Evolutionary conservation across 2,329 filamentous ascomycete species (phyloP).

Genomic region (Diaporthe vaccinii): DNA sequence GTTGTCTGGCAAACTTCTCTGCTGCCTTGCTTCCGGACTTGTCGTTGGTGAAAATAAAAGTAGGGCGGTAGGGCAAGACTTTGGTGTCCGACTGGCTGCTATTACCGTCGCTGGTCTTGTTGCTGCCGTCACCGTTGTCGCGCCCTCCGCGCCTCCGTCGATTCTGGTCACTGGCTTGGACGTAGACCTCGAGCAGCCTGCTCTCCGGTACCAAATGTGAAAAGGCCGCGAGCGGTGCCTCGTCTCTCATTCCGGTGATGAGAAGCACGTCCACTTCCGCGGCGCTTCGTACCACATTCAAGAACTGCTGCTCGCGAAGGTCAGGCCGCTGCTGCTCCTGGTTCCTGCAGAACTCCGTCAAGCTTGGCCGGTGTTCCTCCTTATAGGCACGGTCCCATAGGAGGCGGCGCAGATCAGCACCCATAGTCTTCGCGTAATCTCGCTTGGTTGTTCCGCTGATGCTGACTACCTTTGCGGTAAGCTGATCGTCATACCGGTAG

Average conservation of each 20-base stretch:
- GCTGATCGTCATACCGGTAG: not conserved
- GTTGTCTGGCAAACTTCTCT: conserved; percentile 55
- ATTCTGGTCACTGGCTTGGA: conserved; percentile 57
- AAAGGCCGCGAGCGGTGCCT: conserved; percentile 66
- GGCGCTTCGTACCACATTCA: conserved; percentile 57
- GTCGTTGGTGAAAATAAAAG: conserved; percentile 66
- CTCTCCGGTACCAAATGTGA: conserved; percentile 67
- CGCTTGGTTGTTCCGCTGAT: conserved; percentile 71
- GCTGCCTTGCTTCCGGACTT: conserved; percentile 54
- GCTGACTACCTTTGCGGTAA: conserved; percentile 53
- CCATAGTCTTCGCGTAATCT: conserved; percentile 65
- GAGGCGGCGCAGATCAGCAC: conserved; percentile 62
- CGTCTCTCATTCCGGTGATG: conserved; percentile 74
- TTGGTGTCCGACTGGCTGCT: not conserved
- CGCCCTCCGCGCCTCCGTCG: conserved; percentile 52
- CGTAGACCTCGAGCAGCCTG: conserved; percentile 66
- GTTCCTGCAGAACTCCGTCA: conserved; percentile 65
- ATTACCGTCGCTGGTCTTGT: not conserved
- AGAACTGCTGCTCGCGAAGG: conserved; percentile 66
- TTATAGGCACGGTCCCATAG: conserved; percentile 71
- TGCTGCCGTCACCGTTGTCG: conserved; percentile 36
- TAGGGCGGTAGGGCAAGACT: conserved; percentile 53
- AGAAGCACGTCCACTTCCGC: conserved; percentile 66
- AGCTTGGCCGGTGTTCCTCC: conserved; percentile 66
- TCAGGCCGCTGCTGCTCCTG: conserved; percentile 58